These are phyloP conservation scores for Blastocystis sp. DNA, from an alignment of 352 stramenopile genomes.

Conservation along the genomic window DNA sequence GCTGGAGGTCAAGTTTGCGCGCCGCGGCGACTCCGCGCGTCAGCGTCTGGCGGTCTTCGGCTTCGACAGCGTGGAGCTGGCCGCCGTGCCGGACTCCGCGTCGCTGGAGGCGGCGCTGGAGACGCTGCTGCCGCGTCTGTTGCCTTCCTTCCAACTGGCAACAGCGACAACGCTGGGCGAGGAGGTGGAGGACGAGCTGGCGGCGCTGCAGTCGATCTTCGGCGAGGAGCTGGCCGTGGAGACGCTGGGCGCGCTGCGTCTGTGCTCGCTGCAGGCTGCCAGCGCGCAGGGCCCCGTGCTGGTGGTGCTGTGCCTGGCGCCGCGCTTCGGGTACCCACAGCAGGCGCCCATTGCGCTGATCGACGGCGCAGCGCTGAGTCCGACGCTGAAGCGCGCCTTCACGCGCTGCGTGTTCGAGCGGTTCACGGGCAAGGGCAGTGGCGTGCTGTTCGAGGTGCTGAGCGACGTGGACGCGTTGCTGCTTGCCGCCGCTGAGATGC, in stretches of 20 bases:
- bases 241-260: not conserved
- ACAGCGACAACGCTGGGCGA: not conserved
- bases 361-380: not conserved
- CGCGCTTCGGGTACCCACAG: constrained; percentile 1
- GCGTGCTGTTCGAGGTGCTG: constrained; percentile 51
- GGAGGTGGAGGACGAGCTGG: constrained; percentile 12
- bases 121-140: too few species aligned
- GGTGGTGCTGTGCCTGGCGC: not conserved
- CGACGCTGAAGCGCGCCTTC: not conserved
- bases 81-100: not conserved
- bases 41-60: not conserved
- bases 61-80: not conserved
- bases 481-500: not conserved
- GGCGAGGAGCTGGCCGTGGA: not conserved
- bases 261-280: not conserved
- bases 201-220: constrained; percentile 34
- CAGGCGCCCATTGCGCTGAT: constrained; percentile 3
- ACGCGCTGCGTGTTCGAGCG: not conserved
- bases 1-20: constrained; percentile 76
- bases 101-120: not conserved
- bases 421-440: not conserved
- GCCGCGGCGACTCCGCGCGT: not conserved
- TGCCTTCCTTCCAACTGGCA: not conserved
- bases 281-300: not conserved
- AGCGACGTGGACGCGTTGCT: constrained; percentile 19